Evolutionary conservation across 1,284 basidiomycete species (phyloP), one percentile per base, ranked within the genome.

Genomic region (Phellopilus nigrolimitatus): DNA sequence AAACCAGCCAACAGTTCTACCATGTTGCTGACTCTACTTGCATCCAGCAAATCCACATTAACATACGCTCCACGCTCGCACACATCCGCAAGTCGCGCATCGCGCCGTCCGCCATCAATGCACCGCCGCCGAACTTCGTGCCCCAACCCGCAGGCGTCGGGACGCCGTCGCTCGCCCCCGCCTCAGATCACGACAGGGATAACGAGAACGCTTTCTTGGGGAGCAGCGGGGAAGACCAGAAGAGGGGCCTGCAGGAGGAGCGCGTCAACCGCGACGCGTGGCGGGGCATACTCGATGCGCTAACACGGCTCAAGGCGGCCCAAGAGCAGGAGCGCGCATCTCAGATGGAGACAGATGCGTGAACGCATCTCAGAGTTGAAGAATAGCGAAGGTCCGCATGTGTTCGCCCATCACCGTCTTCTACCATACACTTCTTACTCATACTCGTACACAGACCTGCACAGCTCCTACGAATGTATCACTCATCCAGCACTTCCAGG

Each of bases 11-110:
- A 13, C 49, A 39, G 28, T 45, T 33, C 15, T n/a, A n/a, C n/a
- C n/a, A n/a, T n/a, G n/a, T n/a, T n/a, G n/a, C 30, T 49, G 24
- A 36, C 36, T 19, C 22, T 17, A 24, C 6, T 44, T 28, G 19
- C 13, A 37, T 47, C 28, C 59, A 89, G 88, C 68, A 77, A 12
- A 85, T 91, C 49, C 88, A 91, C 64, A 72, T 75, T 28, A 77
- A 79, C 27, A 78, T 91, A 46, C 82, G 88, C 38, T 86, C 84
- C 13, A 84, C 84, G 1, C 71, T 91, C 52, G 85, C 87, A 8
- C 84, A 90, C 60, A 83, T 91, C 55, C 76, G 86, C 9, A 80
- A 87, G 61, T 83, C 85, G n/a, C 80, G 87, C 54, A 88, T 90
- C 57, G 84, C 88, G 27, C 86, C 88, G 2, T 85, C 85, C 17